A percentile compares a stretch with the other conserved stretches of the same genome.
Conservation (phyloP, 2,329 filamentous ascomycete species). For the Fusarium poae region DNA sequence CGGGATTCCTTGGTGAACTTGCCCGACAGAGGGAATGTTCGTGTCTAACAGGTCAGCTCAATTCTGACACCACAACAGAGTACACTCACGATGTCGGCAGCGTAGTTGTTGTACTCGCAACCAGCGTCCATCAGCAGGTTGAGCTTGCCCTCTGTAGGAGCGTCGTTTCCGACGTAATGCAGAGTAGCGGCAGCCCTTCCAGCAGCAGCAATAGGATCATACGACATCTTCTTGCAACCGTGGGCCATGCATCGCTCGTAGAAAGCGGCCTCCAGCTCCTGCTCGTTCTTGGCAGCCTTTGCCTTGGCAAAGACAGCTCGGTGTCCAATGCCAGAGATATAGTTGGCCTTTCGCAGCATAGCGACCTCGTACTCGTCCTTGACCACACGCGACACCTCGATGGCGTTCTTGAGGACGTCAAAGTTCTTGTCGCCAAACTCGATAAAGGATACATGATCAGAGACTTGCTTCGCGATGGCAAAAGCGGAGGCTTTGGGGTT, state of each 20-base stretch:
- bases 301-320: conserved; percentile 71
- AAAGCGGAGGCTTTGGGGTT: conserved; percentile 68
- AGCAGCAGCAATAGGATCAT: conserved; percentile 85
- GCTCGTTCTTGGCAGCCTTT: conserved; percentile 77
- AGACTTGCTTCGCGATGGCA: conserved; percentile 83
- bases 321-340: conserved; percentile 76
- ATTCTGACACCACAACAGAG: neutral
- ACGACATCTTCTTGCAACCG: conserved; percentile 85
- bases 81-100: conserved; percentile 70
- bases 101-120: conserved; percentile 79
- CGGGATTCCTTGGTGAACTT: conserved; percentile 77
- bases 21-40: conserved; percentile 85
- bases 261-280: conserved; percentile 85
- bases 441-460: conserved; percentile 77
- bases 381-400: conserved; percentile 76
- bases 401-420: conserved; percentile 68
- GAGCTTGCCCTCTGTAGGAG: conserved; percentile 76
- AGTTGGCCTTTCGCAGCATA: conserved; percentile 78
- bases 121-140: conserved; percentile 89
- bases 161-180: conserved; percentile 87
- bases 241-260: conserved; percentile 79
- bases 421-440: conserved; percentile 76
- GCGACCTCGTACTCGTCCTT: conserved; percentile 83
- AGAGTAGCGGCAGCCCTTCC: conserved; percentile 86
- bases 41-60: conserved; percentile 66